Evolutionary conservation across 75 land plant genomes (phyloP), one percentile per base, ranked within the genome.

Genomic region (Cupressus sempervirens): DNA sequence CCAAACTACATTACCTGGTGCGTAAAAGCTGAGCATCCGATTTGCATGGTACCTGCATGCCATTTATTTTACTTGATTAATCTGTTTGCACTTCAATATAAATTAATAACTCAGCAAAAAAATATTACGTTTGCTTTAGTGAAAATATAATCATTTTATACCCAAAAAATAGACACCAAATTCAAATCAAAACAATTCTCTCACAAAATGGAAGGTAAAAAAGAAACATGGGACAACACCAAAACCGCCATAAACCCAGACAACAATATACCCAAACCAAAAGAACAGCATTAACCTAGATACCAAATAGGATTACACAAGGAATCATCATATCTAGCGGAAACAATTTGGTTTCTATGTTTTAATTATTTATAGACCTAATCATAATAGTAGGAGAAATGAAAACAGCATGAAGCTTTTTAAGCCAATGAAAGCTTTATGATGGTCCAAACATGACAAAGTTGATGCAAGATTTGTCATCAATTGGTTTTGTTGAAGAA

Each of bases 21-120:
- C 99, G 88, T 95, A 95, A 87, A 97, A 97, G 88, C 99, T 97
- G 87, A 97, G 89, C 99, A 97, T 97, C 77, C 99, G 86, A 53
- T 97, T 97, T 7, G 99, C 97, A 84, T 97, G 97, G 85, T 91
- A 96, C 97, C 97, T 95, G 84, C 81, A 83, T 10, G 35, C 32
- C 74, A 43, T 30, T 52, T 38, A n/a, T 43, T 84, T n/a, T 79
- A 38, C 83, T 36, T 82, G 23, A 82, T 29, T 84, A 84, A 23
- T 40, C 14, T 12, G 15, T 20, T 40, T 36, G 43, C 30, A 70
- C 14, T 70, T 10, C 74, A 70, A 70, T 30, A 32, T 30, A 30
- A 70, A 29, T 70, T 11, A 30, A 29, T 8, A 70, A 67, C 30
- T 29, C n/a, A 67, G n/a, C 72, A n/a, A 32, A 67, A 67, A 2